A percentile compares a stretch with the other conserved stretches of the same genome.
Evolutionary conservation across 202 grass and related monocot genomes (phyloP).

Genomic region (Schoenoplectus triqueter): DNA sequence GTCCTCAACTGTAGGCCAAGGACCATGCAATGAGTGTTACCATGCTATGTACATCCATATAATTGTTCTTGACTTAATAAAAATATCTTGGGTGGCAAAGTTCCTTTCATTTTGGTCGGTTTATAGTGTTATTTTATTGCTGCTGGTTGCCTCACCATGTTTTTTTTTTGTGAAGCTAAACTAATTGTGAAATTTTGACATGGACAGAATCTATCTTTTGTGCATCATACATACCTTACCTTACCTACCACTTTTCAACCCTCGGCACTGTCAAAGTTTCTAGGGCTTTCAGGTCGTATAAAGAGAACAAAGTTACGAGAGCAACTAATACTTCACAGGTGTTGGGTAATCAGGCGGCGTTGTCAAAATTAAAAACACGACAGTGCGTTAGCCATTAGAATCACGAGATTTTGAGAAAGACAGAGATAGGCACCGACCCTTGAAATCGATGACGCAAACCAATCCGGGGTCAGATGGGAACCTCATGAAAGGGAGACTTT

Average conservation of each 20-base stretch:
- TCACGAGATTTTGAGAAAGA: slow-evolving; percentile 38
- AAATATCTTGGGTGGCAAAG: not conserved
- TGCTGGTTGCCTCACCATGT: not conserved
- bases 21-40: not conserved
- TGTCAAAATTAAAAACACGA: slow-evolving; percentile 33
- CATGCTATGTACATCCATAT: slow-evolving; percentile 13
- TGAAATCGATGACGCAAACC: slow-evolving; percentile 25
- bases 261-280: slow-evolving; percentile 25
- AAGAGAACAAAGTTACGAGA: not conserved
- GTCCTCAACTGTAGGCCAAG: not conserved
- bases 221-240: not conserved
- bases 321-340: not conserved
- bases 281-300: slow-evolving; percentile 24
- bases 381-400: not conserved
- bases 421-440: slow-evolving; percentile 30
- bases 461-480: slow-evolving; percentile 4
- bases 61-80: slow-evolving; percentile 16
- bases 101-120: slow-evolving; percentile 31
- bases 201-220: not conserved
- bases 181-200: not conserved
- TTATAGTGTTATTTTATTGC: slow-evolving; percentile 10
- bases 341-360: not conserved
- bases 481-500: slow-evolving; percentile 18
- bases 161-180: slow-evolving; percentile 16
- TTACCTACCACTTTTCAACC: slow-evolving; percentile 8